Evolutionary conservation across 2,329 filamentous ascomycete genomes (phyloP).

Genomic region (Chaetomiaceae sp.): DNA sequence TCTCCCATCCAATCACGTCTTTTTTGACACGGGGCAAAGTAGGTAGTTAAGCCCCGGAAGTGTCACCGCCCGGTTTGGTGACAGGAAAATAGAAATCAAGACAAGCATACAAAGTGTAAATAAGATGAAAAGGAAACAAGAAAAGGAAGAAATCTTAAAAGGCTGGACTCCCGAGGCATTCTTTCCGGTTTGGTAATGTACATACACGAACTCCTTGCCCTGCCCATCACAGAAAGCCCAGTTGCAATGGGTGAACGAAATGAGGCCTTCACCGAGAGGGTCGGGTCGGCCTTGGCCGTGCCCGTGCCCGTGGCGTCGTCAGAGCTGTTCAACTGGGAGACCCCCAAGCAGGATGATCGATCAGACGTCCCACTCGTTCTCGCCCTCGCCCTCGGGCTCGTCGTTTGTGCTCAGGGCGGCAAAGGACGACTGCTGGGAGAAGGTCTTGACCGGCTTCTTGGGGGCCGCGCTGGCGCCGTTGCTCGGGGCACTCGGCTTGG

Average conservation of each 20-base stretch:
- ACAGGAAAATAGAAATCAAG: neutral
- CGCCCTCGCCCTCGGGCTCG: conserved; percentile 36
- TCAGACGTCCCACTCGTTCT: conserved; percentile 52
- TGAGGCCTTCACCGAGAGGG: neutral
- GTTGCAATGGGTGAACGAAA: conserved; percentile 10
- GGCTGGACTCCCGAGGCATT: conserved; percentile 16
- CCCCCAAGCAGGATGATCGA: neutral
- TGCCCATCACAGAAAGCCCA: conserved; percentile 13
- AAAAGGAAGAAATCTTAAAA: conserved; percentile 1
- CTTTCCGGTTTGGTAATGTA: conserved; percentile 19
- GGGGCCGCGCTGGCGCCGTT: conserved; percentile 30
- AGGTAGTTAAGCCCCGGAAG: neutral
- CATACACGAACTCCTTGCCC: conserved; percentile 24
- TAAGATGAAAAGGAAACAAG: neutral
- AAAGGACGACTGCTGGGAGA: conserved; percentile 42
- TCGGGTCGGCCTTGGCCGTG: neutral
- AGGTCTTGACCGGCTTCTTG: conserved; percentile 30
- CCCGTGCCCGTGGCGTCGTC: too few species aligned
- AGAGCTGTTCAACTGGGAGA: neutral
- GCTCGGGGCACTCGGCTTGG: conserved; percentile 23
- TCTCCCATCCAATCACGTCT: conserved; percentile 6
- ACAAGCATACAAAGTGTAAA: neutral
- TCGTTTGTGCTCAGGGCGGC: conserved; percentile 44
- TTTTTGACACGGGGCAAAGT: neutral
- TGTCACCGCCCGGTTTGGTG: neutral